phyloP scores from a whole-genome alignment of 2,329 filamentous ascomycete genomes.

The Colletotrichum musae region DNA sequence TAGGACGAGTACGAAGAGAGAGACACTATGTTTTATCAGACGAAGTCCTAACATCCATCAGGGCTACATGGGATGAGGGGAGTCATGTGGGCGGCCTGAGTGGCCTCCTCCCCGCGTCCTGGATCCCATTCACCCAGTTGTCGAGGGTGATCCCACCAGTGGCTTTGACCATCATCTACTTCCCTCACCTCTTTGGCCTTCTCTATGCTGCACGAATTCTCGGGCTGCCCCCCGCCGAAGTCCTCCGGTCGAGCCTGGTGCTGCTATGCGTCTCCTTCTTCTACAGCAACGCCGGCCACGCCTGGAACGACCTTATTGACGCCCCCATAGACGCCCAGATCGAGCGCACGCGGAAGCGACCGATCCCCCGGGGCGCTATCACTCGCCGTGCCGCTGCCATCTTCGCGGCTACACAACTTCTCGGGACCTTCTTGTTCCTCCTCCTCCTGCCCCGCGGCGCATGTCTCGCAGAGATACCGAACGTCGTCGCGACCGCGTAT shows the following conservation, averaged over 20 bases:
- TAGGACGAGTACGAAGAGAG: no score
- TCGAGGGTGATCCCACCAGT: constrained; percentile 50
- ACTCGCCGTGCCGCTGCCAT: constrained; percentile 46
- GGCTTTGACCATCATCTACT: constrained; percentile 50
- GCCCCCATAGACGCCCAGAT: constrained; percentile 50
- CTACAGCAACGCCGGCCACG: constrained; percentile 47
- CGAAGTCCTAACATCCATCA: no score
- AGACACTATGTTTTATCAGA: no score
- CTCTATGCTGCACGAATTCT: constrained; percentile 42
- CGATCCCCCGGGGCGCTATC: constrained; percentile 53
- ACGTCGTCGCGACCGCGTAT: constrained; percentile 47
- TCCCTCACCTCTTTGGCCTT: constrained; percentile 44
- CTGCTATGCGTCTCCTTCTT: constrained; percentile 49
- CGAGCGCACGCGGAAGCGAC: constrained; percentile 49
- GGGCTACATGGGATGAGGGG: no score
- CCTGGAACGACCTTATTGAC: constrained; percentile 55
- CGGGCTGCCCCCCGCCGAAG: neutral
- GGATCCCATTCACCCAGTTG: constrained; percentile 52
- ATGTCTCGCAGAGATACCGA: constrained; percentile 44
- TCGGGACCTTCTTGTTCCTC: constrained; percentile 44
- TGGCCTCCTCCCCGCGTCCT: constrained; percentile 46
- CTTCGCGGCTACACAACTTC: constrained; percentile 48
- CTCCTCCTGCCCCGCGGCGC: constrained; percentile 45
- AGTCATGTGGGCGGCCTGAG: no score
- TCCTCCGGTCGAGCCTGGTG: constrained; percentile 31